These are phyloP conservation scores for Angomonas desouzai DNA, from an alignment of 208 protist species.

Conservation along the genomic window DNA sequence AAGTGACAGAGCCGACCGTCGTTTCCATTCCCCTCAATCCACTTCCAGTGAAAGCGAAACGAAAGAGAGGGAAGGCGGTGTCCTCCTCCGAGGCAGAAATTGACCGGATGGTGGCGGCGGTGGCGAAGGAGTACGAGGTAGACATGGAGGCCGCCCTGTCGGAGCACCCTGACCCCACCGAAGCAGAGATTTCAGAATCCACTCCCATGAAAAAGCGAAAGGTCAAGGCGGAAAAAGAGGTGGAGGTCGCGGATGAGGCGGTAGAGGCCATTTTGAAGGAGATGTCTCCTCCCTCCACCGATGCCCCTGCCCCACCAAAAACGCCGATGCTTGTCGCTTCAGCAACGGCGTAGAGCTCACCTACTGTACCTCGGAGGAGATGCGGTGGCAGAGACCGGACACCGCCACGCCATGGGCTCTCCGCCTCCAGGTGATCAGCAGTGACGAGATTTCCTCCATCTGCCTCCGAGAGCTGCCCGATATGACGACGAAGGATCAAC, in stretches of 20 bases:
- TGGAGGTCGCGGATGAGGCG: background rate
- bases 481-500: slow-evolving; percentile 1
- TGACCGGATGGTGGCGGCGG: background rate
- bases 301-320: background rate
- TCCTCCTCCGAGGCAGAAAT: slow-evolving; percentile 1
- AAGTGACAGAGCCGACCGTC: background rate
- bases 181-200: no score
- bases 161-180: background rate
- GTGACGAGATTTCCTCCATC: slow-evolving; percentile 12
- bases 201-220: no score
- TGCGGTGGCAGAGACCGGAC: slow-evolving; percentile 46
- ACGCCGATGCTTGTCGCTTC: slow-evolving; percentile 17
- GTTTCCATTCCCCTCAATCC: background rate
- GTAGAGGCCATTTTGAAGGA: slow-evolving; percentile 9
- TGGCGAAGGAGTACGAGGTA: background rate
- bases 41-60: background rate
- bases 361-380: slow-evolving; percentile 32
- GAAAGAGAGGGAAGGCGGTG: background rate
- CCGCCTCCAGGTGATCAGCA: slow-evolving; percentile 19
- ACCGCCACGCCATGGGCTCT: slow-evolving; percentile 46
- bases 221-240: background rate
- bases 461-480: slow-evolving; percentile 18
- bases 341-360: slow-evolving; percentile 47
- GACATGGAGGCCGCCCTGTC: background rate
- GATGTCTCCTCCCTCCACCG: background rate